Evolutionary conservation across 495 filamentous ascomycete species (phyloP), one percentile per base, ranked within the genome.

Genomic region (Chaetomidium leptoderma): DNA sequence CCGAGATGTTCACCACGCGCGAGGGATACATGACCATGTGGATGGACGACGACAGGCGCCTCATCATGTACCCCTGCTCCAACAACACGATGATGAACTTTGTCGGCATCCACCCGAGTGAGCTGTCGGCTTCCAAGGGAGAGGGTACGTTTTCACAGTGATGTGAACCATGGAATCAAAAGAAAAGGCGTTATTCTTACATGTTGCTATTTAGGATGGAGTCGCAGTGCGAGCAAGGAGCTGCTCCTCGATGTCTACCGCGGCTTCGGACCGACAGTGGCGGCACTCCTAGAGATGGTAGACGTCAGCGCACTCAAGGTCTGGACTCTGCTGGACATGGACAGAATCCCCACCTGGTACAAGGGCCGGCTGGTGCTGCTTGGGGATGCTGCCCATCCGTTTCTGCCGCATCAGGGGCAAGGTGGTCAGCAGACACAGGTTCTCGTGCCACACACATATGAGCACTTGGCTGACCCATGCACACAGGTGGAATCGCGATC

Each of bases 371-470:
- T 84, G 30, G 80, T 71, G 9, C 61, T 83, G 0, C 44, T 87
- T 4, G 84, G 84, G 5, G 84, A 87, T 73, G 80, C 83, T 0
- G 81, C 79, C 26, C 83, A 86, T 71, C 83, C 83, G 11, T 83
- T 85, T 45, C 35, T 56, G 13, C 58, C 57, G 53, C 63, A 77
- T 51, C 73, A 77, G 60, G 78, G 77, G 0, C 79, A 83, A 62
- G 80, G 80, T 32, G 54, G 43, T 40, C 17, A 35, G 43, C 11
- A 13, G 1, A 19, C 6, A n/a, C 21, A n/a, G 2, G 2, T 3
- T 26, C 19, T 5, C n/a, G n/a, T n/a, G n/a, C n/a, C n/a, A n/a
- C n/a, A n/a, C n/a, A 14, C 19, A 37, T 32, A 9, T 6, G 10
- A 16, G n/a, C 3, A 3, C 7, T 6, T 24, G 14, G 29, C 21